phyloP scores from a whole-genome alignment of 2,329 filamentous ascomycete species.

The Verticillium nonalfalfae region DNA sequence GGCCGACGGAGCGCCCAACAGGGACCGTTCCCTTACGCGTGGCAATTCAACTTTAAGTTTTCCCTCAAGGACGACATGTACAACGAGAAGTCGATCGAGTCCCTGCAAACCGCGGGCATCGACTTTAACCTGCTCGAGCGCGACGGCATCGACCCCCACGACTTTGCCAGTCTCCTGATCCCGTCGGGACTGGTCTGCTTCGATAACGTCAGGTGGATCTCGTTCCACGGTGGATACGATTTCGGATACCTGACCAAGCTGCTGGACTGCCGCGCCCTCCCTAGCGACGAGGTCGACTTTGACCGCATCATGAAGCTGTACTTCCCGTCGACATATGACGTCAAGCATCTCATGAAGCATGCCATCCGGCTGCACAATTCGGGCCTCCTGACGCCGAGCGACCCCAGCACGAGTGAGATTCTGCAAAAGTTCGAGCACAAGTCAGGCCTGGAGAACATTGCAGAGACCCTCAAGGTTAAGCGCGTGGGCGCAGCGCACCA shows the following conservation, averaged over 20 bases:
- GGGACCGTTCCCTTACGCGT: conserved; percentile 72
- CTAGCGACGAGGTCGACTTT: conserved; percentile 85
- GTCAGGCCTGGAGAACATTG: conserved; percentile 86
- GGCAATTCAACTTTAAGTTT: conserved; percentile 99
- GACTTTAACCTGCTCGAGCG: conserved; percentile 80
- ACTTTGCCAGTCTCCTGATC: conserved; percentile 85
- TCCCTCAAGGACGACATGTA: conserved; percentile 96
- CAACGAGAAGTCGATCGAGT: conserved; percentile 88
- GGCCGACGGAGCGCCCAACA: conserved; percentile 32
- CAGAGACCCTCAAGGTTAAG: conserved; percentile 86
- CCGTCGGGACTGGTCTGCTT: conserved; percentile 86
- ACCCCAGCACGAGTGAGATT: conserved; percentile 63
- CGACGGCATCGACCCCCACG: conserved; percentile 82
- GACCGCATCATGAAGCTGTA: conserved; percentile 83
- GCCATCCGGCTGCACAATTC: conserved; percentile 65
- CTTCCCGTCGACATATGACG: conserved; percentile 90
- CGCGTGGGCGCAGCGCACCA: conserved; percentile 84
- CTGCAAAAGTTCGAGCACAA: conserved; percentile 84
- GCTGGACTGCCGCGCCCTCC: conserved; percentile 74
- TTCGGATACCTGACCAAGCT: conserved; percentile 97
- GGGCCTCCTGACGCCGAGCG: conserved; percentile 55
- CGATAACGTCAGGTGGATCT: conserved; percentile 90
- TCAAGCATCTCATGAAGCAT: conserved; percentile 95
- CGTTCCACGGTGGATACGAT: conserved; percentile 96
- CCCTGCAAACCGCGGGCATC: conserved; percentile 85